Base-by-base conservation (phyloP, 495 filamentous ascomycete species). In the Acidomyces sp. region DNA sequence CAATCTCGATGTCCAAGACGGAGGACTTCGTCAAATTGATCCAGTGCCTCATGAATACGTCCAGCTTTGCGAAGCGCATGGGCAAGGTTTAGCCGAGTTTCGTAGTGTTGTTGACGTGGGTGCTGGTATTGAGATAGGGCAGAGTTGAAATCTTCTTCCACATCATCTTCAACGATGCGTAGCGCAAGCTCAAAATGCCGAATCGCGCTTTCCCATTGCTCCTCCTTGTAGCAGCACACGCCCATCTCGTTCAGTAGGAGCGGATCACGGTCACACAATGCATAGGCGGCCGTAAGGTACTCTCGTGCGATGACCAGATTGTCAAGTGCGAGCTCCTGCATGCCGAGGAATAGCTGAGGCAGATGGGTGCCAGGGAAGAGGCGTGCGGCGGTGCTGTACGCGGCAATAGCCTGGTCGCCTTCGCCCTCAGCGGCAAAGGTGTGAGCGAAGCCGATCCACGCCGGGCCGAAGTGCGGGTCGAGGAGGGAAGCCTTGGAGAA, bases 391-490 rank as follows among this genome's bases (percentile, higher is more conserved):
- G 90, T 99, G 26, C 82, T 90, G 66, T 99, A 99, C 5, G 92
- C 90, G 12, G 88, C 87, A 46, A 99, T 93, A 37, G 90, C 90
- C 63, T 99, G 90, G 56, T 99, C 90, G 61, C 96, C 86, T 61
- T 99, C 90, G 39, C 92, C 90, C 61, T 99, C 90, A n/a, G 88
- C 88, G n/a, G 90, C 92, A 57, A 99, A 99, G 0, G 92, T 99
- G 64, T 99, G 90, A 17, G 90, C 90, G 61, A 99, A 99, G 6
- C 90, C 90, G 45, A 99, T 96, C 90, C 90, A 99, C 27, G 90
- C 90, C 4, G 92, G 84, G 4, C 90, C 92, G 51, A 93, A 96
- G 63, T 96, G 90, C 21, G 90, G 84, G 55, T 99, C 86, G 73
- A 99, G 82, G 70, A 94, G 80, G 48, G 79, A 86, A 10, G 90